phyloP scores from a whole-genome alignment of 2,329 filamentous ascomycete genomes.

The Helminthosporium solani region DNA sequence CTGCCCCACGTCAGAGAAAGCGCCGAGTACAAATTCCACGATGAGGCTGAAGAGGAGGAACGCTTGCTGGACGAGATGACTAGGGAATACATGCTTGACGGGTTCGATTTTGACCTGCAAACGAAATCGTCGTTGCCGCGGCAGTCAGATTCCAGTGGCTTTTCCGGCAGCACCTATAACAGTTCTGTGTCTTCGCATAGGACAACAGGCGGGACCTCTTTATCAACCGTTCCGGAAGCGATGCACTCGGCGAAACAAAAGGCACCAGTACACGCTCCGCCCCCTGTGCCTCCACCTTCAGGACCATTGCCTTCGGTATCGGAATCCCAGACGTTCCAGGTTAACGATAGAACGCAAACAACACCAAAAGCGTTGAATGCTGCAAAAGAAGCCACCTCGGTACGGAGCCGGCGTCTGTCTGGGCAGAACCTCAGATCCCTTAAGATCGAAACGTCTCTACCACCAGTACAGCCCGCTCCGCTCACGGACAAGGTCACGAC shows the following conservation, averaged over 20 bases:
- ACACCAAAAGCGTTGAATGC: slow-evolving; percentile 29
- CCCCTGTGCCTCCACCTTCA: slow-evolving; percentile 29
- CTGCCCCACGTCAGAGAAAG: slow-evolving; percentile 43
- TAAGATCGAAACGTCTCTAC: slow-evolving; percentile 75
- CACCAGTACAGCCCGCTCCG: slow-evolving; percentile 35
- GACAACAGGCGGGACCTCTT: slow-evolving; percentile 64
- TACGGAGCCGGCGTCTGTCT: slow-evolving; percentile 76
- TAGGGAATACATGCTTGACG: slow-evolving; percentile 75
- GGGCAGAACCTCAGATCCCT: slow-evolving; percentile 78
- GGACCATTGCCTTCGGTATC: slow-evolving; percentile 35
- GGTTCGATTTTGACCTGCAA: slow-evolving; percentile 73
- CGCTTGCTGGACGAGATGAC: slow-evolving; percentile 79
- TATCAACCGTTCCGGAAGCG: slow-evolving; percentile 73
- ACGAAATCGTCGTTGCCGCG: slow-evolving; percentile 69
- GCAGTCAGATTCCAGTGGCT: slow-evolving; percentile 78
- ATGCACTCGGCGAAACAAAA: slow-evolving; percentile 44
- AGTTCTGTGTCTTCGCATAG: slow-evolving; percentile 75
- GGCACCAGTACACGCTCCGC: slow-evolving; percentile 30
- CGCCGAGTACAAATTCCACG: slow-evolving; percentile 35
- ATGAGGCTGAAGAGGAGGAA: slow-evolving; percentile 52
- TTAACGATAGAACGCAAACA: slow-evolving; percentile 25
- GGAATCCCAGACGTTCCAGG: slow-evolving; percentile 28
- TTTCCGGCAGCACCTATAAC: slow-evolving; percentile 77
- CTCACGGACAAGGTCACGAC: slow-evolving; percentile 38
- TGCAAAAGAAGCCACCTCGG: slow-evolving; percentile 46